Conservation (phyloP, 2,329 filamentous ascomycete genomes). For the Lachnellula willkommii region DNA sequence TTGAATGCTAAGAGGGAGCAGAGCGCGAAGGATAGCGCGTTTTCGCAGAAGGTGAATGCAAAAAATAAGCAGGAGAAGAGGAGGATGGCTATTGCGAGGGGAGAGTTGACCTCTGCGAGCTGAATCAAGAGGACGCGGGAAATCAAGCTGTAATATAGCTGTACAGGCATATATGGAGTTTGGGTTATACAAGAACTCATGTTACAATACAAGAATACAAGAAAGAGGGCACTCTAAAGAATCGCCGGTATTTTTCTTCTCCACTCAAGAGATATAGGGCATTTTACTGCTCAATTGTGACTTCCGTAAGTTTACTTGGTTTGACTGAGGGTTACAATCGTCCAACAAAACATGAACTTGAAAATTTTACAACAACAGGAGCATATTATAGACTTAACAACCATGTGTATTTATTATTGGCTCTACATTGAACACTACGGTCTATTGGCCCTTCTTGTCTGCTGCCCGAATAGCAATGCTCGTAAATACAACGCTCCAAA, state of each 20-base stretch:
- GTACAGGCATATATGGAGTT: background rate
- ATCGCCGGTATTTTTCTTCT: background rate
- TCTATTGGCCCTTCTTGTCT: too few species aligned
- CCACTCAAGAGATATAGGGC: too few species aligned
- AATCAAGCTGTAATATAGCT: background rate
- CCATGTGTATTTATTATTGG: too few species aligned
- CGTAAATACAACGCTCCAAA: too few species aligned
- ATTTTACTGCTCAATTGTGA: too few species aligned
- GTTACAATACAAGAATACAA: background rate
- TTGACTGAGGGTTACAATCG: too few species aligned
- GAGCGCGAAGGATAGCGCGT: constrained; percentile 49
- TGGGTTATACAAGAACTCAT: background rate
- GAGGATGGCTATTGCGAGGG: constrained; percentile 55
- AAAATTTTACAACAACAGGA: too few species aligned
- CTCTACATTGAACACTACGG: too few species aligned
- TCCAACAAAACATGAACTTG: too few species aligned
- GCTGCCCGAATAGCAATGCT: too few species aligned
- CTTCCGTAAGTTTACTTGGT: too few species aligned
- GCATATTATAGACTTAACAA: too few species aligned
- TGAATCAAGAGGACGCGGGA: background rate
- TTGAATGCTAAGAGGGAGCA: constrained; percentile 49
- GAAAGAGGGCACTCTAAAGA: background rate
- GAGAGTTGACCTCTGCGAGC: constrained; percentile 7
- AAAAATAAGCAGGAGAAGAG: constrained; percentile 57
- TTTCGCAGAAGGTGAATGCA: constrained; percentile 44